These are phyloP conservation scores for Kuraishia piskuri DNA, from an alignment of 805 yeast genomes.

Conservation along the genomic window DNA sequence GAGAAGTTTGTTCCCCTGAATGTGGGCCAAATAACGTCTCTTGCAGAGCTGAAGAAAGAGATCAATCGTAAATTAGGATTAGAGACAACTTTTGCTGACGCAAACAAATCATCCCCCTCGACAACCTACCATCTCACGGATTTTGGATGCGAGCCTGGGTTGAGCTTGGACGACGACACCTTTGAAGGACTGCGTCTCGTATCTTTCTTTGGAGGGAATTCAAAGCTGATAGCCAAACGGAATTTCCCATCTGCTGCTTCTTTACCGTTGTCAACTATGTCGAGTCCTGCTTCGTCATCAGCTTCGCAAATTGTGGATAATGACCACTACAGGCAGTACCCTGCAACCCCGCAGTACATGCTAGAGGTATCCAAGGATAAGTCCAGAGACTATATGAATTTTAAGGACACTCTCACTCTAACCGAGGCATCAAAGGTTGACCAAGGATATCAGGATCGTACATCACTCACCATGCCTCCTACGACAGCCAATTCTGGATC, in stretches of 20 bases:
- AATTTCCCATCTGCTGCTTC: constrained; percentile 3
- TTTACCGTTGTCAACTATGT: constrained; percentile 19
- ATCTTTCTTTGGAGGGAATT: constrained; percentile 20
- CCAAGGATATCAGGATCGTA: neutral
- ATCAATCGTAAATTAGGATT: constrained; percentile 29
- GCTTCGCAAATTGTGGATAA: constrained; percentile 42
- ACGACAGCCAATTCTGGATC: neutral
- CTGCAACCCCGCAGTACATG: constrained; percentile 63
- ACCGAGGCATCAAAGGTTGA: neutral
- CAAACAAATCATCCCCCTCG: neutral
- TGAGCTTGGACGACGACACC: constrained; percentile 40
- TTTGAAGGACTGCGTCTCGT: constrained; percentile 27
- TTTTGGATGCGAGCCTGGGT: constrained; percentile 51
- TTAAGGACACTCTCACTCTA: constrained; percentile 31
- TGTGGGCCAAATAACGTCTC: constrained; percentile 19
- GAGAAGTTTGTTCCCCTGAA: constrained; percentile 42
- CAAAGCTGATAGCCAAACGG: constrained; percentile 13
- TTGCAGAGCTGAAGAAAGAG: constrained; percentile 29
- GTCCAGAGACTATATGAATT: constrained; percentile 44
- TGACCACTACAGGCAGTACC: constrained; percentile 35
- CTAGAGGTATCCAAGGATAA: constrained; percentile 27
- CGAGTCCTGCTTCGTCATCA: constrained; percentile 46
- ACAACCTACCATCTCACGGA: constrained; percentile 56
- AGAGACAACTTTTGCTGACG: constrained; percentile 20
- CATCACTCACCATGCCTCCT: neutral